These are phyloP conservation scores for Quercus tomentella DNA, from an alignment of 331 rosid genomes.

Conservation along the genomic window DNA sequence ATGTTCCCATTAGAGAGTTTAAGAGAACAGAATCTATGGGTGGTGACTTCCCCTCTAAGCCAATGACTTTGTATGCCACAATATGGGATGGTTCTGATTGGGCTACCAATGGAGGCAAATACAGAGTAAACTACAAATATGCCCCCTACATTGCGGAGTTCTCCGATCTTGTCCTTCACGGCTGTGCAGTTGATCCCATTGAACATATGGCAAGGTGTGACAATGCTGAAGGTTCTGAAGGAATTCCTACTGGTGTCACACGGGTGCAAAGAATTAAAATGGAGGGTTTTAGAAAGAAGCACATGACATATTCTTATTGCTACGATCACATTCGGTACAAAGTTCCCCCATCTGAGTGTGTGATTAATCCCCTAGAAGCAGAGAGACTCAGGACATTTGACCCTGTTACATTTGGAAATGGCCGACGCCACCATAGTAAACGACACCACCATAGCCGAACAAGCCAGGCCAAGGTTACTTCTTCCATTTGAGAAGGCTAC, in stretches of 20 bases:
- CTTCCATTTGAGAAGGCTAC: constrained; percentile 37
- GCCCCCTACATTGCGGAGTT: constrained; percentile 78
- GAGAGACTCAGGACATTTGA: constrained; percentile 64
- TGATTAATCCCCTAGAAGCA: constrained; percentile 55
- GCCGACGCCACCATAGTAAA: constrained; percentile 56
- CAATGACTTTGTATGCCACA: constrained; percentile 91
- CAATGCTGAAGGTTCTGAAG: constrained; percentile 29
- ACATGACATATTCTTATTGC: constrained; percentile 94
- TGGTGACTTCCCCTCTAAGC: constrained; percentile 89
- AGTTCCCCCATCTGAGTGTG: constrained; percentile 68
- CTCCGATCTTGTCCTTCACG: constrained; percentile 76
- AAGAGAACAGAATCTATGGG: constrained; percentile 75
- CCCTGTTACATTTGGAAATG: constrained; percentile 75
- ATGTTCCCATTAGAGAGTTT: constrained; percentile 76
- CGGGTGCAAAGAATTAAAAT: constrained; percentile 47
- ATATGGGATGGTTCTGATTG: constrained; percentile 98
- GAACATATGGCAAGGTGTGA: constrained; percentile 61
- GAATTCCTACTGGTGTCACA: constrained; percentile 46
- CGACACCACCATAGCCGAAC: constrained; percentile 40
- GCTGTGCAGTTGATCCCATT: constrained; percentile 80
- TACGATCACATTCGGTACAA: constrained; percentile 70
- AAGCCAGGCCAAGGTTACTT: constrained; percentile 30
- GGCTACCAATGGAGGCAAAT: constrained; percentile 98
- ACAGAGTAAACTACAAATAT: constrained; percentile 83
- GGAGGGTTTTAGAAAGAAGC: constrained; percentile 67